These are phyloP conservation scores for Penicillium occitanis DNA, from an alignment of 2,329 filamentous ascomycete species.

Conservation along the genomic window DNA sequence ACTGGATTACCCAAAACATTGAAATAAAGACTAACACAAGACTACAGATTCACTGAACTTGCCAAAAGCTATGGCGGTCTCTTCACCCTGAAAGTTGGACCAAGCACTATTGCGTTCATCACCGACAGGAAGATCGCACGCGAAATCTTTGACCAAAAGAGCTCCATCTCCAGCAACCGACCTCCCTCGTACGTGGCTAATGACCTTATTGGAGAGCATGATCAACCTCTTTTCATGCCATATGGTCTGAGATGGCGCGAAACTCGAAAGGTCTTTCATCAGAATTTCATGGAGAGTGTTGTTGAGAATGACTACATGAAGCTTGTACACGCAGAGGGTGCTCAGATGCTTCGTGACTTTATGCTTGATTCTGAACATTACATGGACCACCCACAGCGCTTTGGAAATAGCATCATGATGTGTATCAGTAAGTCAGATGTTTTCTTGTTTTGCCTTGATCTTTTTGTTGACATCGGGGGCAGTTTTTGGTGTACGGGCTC, in stretches of 20 bases:
- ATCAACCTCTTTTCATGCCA: conserved; percentile 51
- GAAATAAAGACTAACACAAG: neutral
- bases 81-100: conserved; percentile 46
- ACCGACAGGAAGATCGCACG: conserved; percentile 43
- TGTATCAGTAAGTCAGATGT: conserved; percentile 14
- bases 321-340: conserved; percentile 50
- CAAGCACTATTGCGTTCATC: conserved; percentile 44
- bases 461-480: neutral
- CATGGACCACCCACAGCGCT: conserved; percentile 51
- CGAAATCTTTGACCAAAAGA: conserved; percentile 49
- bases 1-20: no score
- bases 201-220: conserved; percentile 46
- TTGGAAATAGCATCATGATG: conserved; percentile 52
- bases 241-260: conserved; percentile 49
- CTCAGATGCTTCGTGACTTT: conserved; percentile 51
- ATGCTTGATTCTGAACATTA: conserved; percentile 42
- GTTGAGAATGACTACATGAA: conserved; percentile 46
- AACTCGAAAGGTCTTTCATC: conserved; percentile 49
- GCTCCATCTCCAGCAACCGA: conserved; percentile 45
- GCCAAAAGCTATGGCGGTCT: conserved; percentile 46
- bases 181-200: conserved; percentile 43
- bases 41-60: conserved; percentile 46
- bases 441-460: neutral
- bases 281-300: conserved; percentile 48
- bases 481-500: neutral